These are phyloP conservation scores for Ophiosphaerella herpotricha DNA, from an alignment of 2,329 filamentous ascomycete species.

Conservation along the genomic window DNA sequence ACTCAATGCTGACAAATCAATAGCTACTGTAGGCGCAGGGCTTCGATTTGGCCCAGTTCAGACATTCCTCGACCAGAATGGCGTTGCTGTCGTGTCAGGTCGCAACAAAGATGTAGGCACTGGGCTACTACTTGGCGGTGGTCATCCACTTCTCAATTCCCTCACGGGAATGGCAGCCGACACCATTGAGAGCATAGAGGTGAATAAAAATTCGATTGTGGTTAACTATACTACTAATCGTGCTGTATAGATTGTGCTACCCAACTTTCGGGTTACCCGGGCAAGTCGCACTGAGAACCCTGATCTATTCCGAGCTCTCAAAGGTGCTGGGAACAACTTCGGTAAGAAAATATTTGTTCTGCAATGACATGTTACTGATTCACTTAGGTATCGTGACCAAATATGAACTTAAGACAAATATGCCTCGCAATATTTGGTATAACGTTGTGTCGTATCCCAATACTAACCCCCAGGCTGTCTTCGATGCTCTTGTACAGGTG, in stretches of 20 bases:
- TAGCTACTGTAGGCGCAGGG: slow-evolving; percentile 1
- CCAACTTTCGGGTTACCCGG: slow-evolving; percentile 40
- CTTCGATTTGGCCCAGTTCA: slow-evolving; percentile 1
- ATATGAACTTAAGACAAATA: too few species aligned
- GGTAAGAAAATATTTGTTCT: slow-evolving; percentile 13
- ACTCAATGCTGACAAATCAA: not conserved
- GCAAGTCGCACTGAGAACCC: slow-evolving; percentile 34
- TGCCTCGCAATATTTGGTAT: too few species aligned
- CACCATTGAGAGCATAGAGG: slow-evolving; percentile 3
- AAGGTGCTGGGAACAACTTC: slow-evolving; percentile 48
- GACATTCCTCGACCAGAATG: slow-evolving; percentile 3
- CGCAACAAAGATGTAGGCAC: slow-evolving; percentile 16
- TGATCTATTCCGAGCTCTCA: slow-evolving; percentile 47
- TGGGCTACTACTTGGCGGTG: slow-evolving; percentile 1
- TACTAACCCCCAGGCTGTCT: too few species aligned
- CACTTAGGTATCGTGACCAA: too few species aligned
- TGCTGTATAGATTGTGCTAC: slow-evolving; percentile 36
- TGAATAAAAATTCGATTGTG: not conserved
- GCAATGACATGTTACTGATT: too few species aligned
- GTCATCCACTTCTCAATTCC: not conserved
- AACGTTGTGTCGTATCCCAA: too few species aligned
- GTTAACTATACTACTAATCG: not conserved
- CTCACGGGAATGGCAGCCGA: slow-evolving; percentile 1
- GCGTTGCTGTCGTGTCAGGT: slow-evolving; percentile 1
- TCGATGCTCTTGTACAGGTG: too few species aligned